A percentile compares a stretch with the other conserved stretches of the same genome.
Evolutionary conservation across 495 filamentous ascomycete species (phyloP).

Genomic region (Penicillium odoratum): DNA sequence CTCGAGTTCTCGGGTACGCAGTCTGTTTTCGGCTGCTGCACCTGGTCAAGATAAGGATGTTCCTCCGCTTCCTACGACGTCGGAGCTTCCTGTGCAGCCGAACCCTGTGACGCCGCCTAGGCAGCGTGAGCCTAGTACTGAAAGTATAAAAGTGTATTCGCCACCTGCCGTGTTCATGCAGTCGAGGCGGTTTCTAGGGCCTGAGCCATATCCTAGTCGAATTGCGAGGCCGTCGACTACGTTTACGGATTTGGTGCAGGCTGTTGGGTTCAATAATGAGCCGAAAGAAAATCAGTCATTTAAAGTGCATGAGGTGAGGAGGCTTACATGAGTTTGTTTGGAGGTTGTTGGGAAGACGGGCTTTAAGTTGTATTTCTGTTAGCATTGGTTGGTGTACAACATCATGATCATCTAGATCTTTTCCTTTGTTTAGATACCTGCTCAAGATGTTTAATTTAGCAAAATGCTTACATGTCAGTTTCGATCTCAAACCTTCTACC

Average conservation of each 20-base stretch:
- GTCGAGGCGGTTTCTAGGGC: slow-evolving; percentile 30
- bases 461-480: not conserved
- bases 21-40: slow-evolving; percentile 30
- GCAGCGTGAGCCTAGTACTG: slow-evolving; percentile 57
- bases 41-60: slow-evolving; percentile 20
- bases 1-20: slow-evolving; percentile 39
- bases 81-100: slow-evolving; percentile 5
- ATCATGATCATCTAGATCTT: not conserved
- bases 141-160: slow-evolving; percentile 71
- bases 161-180: slow-evolving; percentile 50
- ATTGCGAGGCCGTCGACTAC: slow-evolving; percentile 53
- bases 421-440: slow-evolving; percentile 6
- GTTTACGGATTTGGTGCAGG: slow-evolving; percentile 65
- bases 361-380: not conserved
- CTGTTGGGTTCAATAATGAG: slow-evolving; percentile 47
- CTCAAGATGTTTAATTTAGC: not conserved
- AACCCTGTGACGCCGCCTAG: slow-evolving; percentile 34
- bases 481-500: not conserved
- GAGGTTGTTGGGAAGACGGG: not conserved
- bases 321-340: not conserved
- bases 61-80: slow-evolving; percentile 18
- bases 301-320: slow-evolving; percentile 15
- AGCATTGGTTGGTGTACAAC: slow-evolving; percentile 6
- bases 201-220: slow-evolving; percentile 29
- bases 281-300: slow-evolving; percentile 29